phyloP scores from a whole-genome alignment of 768 basidiomycete species.

The Agaricus bisporus region DNA sequence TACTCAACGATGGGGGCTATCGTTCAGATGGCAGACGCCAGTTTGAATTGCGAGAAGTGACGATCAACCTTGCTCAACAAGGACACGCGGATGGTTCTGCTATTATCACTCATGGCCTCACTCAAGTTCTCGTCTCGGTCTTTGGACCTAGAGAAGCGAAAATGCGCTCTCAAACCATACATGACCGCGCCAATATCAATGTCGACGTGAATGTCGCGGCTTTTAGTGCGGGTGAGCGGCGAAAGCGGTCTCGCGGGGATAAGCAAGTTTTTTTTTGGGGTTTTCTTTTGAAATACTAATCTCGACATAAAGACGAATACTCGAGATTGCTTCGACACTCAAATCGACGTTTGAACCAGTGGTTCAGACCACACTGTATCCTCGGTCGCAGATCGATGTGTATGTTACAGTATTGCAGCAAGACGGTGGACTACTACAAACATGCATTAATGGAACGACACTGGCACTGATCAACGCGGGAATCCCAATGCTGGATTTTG shows the following conservation, averaged over 20 bases:
- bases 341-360: constrained; percentile 97
- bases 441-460: constrained; percentile 93
- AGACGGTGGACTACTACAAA: constrained; percentile 87
- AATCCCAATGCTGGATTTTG: constrained; percentile 85
- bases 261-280: constrained; percentile 51
- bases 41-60: constrained; percentile 80
- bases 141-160: constrained; percentile 91
- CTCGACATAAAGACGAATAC: constrained; percentile 54
- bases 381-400: constrained; percentile 91
- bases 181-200: constrained; percentile 84
- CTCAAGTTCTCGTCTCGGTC: constrained; percentile 81
- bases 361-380: constrained; percentile 85
- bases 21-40: constrained; percentile 93
- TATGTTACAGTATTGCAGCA: constrained; percentile 90
- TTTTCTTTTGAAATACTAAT: constrained; percentile 1
- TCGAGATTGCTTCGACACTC: constrained; percentile 82
- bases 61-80: constrained; percentile 70
- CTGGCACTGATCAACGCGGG: constrained; percentile 88
- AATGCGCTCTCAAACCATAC: constrained; percentile 69
- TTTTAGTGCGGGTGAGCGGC: constrained; percentile 79
- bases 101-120: constrained; percentile 81
- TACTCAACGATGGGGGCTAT: constrained; percentile 79
- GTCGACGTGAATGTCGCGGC: constrained; percentile 86
- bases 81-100: constrained; percentile 84
- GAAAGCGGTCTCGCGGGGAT: constrained; percentile 75